These are phyloP conservation scores for Penstemon eatonii DNA, from an alignment of 257 asterid species.

Conservation along the genomic window DNA sequence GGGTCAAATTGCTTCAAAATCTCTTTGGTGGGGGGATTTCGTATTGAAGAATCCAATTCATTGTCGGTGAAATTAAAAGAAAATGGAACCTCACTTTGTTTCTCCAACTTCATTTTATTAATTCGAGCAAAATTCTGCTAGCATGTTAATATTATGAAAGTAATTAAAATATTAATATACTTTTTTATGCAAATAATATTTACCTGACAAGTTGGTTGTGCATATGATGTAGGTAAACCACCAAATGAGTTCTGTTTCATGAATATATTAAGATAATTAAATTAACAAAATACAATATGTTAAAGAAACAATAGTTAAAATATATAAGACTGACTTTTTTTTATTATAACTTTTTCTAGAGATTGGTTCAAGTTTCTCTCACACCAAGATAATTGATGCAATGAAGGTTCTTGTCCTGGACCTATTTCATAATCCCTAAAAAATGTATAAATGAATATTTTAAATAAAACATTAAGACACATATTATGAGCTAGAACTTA, in stretches of 20 bases:
- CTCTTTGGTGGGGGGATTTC: constrained; percentile 28
- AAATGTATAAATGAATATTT: not conserved
- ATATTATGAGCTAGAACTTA: not conserved
- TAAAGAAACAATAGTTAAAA: not conserved
- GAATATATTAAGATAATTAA: not conserved
- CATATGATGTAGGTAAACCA: constrained; percentile 15
- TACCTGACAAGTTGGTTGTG: constrained; percentile 34
- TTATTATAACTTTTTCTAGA: constrained; percentile 32
- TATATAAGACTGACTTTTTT: constrained; percentile 33
- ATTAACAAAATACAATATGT: not conserved
- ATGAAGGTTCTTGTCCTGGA: constrained; percentile 47
- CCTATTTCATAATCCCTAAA: constrained; percentile 54
- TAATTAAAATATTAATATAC: not conserved
- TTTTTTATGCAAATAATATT: not conserved
- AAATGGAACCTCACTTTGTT: constrained; percentile 14
- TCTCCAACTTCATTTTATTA: constrained; percentile 29
- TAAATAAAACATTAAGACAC: not conserved
- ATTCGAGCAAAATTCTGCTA: constrained; percentile 17
- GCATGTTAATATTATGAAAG: not conserved
- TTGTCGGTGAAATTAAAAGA: constrained; percentile 13
- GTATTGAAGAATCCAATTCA: constrained; percentile 6
- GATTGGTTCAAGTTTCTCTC: constrained; percentile 53
- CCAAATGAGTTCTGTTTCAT: constrained; percentile 25
- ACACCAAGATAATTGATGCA: constrained; percentile 60
- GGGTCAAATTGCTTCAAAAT: constrained; percentile 44